These are phyloP conservation scores for Neoascochyta sp. DNA, from an alignment of 2,329 filamentous ascomycete species.

Conservation along the genomic window DNA sequence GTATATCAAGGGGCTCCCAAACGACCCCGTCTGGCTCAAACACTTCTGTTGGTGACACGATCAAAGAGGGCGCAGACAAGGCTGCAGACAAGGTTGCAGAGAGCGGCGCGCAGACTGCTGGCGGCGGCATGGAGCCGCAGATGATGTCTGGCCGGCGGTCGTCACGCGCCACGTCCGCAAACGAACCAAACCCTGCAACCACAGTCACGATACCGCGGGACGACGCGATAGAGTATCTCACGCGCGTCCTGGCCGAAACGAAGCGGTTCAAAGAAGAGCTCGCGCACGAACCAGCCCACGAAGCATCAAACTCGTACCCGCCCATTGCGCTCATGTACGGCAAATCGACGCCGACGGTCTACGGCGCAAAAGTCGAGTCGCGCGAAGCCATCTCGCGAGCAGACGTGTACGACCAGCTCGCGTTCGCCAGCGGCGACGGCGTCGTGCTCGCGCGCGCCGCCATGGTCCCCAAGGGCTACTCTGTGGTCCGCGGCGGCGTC, in stretches of 20 bases:
- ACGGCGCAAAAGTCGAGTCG: conserved; percentile 69
- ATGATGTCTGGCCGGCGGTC: conserved; percentile 40
- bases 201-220: conserved; percentile 54
- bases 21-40: conserved; percentile 1
- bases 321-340: conserved; percentile 81
- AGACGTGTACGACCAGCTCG: conserved; percentile 80
- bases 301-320: conserved; percentile 69
- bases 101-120: conserved; percentile 26
- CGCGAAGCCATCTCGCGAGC: conserved; percentile 69
- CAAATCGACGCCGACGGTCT: conserved; percentile 81
- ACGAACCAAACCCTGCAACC: conserved; percentile 30
- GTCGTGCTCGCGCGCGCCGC: conserved; percentile 82
- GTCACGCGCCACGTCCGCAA: conserved; percentile 15
- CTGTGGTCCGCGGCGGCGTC: conserved; percentile 66
- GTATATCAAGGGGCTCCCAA: conserved; percentile 31
- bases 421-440: conserved; percentile 84
- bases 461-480: conserved; percentile 79
- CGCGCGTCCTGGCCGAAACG: conserved; percentile 67
- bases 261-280: conserved; percentile 75
- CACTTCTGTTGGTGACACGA: conserved; percentile 4
- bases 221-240: conserved; percentile 63
- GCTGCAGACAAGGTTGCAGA: conserved; percentile 26
- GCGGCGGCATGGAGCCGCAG: conserved; percentile 46
- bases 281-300: conserved; percentile 57
- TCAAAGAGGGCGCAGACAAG: conserved; percentile 13